phyloP scores from a whole-genome alignment of 169 alveolate genomes.

The Plasmodium yoelii region DNA sequence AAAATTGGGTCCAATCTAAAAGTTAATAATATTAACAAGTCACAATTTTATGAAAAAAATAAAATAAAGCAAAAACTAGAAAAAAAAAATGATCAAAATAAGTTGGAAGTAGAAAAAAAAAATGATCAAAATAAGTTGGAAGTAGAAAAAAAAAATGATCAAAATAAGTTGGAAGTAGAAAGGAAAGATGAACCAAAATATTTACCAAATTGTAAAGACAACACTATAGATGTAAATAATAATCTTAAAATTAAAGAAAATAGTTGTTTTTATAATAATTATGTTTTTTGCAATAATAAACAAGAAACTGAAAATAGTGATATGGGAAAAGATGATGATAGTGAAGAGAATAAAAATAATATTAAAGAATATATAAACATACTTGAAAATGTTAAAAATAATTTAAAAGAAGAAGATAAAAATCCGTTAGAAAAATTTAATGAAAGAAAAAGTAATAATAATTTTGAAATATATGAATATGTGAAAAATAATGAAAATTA shows the following conservation, averaged over 20 bases:
- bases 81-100: no score
- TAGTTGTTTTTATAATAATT: neutral
- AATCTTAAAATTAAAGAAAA: no score
- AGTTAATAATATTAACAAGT: no score
- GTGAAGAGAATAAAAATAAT: neutral
- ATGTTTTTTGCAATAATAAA: neutral
- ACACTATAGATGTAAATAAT: neutral
- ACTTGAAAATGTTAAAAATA: neutral
- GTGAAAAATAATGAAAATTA: neutral
- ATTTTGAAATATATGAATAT: neutral
- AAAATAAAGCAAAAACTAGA: no score
- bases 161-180: no score
- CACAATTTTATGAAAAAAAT: no score
- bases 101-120: no score
- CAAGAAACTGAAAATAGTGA: neutral
- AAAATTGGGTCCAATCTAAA: no score
- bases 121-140: no score
- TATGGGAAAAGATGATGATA: neutral
- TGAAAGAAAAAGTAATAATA: neutral
- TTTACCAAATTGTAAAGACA: neutral
- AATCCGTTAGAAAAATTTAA: slow-evolving; percentile 29
- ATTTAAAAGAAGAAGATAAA: slow-evolving; percentile 22
- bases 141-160: no score
- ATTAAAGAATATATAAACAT: no score
- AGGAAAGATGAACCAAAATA: no score